A percentile compares a stretch with the other conserved stretches of the same genome.
Evolutionary conservation across 192 early-diverging fungal genomes (phyloP).

Genomic region (Coemansia sp.): DNA sequence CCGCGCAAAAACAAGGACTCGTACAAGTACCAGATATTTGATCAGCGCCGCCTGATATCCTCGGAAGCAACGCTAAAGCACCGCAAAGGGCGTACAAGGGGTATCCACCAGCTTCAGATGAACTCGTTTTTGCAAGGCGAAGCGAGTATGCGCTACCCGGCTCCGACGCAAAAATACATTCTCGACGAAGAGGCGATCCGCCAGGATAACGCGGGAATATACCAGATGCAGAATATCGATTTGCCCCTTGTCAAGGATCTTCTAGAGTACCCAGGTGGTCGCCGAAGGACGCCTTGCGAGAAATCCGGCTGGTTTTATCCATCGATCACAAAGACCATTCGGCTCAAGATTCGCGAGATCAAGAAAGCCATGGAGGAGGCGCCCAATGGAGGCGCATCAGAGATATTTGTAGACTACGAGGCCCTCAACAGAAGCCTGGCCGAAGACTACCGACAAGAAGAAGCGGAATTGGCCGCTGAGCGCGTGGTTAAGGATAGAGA

Average conservation of each 20-base stretch:
- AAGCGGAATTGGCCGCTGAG: conserved; percentile 6
- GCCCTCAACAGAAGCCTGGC: conserved; percentile 24
- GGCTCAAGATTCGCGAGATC: conserved; percentile 16
- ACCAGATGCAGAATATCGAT: conserved; percentile 31
- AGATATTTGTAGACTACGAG: conserved; percentile 19
- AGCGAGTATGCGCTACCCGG: not conserved
- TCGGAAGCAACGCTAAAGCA: not conserved
- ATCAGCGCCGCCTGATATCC: conserved; percentile 17
- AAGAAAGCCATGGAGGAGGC: conserved; percentile 12
- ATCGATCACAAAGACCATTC: conserved; percentile 21
- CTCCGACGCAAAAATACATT: conserved; percentile 11
- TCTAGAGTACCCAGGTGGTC: conserved; percentile 28
- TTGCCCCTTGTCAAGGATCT: conserved; percentile 27
- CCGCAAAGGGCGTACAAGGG: not conserved
- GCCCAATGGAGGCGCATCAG: not conserved
- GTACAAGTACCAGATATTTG: conserved; percentile 47
- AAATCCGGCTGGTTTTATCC: conserved; percentile 43
- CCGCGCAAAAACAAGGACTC: conserved; percentile 38
- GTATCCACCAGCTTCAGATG: not conserved
- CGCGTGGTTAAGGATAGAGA: conserved; percentile 20
- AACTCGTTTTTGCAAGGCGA: not conserved
- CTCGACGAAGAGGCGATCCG: conserved; percentile 26
- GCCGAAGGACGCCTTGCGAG: conserved; percentile 26
- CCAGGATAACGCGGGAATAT: conserved; percentile 29
- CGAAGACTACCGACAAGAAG: conserved; percentile 21